A percentile compares a stretch with the other conserved stretches of the same genome.
Conservation (phyloP, 352 stramenopile genomes). For the Albugo laibachii region DNA sequence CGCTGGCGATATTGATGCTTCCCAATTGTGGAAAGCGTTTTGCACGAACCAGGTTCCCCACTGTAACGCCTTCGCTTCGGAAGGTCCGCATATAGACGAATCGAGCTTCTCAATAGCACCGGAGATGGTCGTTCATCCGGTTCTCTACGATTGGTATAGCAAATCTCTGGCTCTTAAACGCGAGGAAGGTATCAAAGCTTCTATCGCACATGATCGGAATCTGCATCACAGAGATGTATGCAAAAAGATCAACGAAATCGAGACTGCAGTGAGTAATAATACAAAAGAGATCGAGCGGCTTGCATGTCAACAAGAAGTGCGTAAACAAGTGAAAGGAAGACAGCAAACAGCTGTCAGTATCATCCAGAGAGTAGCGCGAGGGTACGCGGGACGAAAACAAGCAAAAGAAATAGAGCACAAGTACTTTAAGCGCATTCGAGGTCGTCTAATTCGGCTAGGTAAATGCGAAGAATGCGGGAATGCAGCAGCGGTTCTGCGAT, state of each 20-base stretch:
- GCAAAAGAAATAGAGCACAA: slow-evolving; percentile 26
- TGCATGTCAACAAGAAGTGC: slow-evolving; percentile 9
- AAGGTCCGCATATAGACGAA: no score
- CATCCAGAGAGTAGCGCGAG: slow-evolving; percentile 34
- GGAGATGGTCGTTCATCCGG: not conserved
- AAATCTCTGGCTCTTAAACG: slow-evolving; percentile 13
- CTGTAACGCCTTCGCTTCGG: no score
- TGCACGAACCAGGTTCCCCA: no score
- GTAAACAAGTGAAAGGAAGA: slow-evolving; percentile 13
- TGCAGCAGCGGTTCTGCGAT: slow-evolving; percentile 41
- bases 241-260: slow-evolving; percentile 20
- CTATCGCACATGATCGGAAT: not conserved
- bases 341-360: slow-evolving; percentile 17
- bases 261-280: slow-evolving; percentile 31
- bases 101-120: no score
- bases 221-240: slow-evolving; percentile 16
- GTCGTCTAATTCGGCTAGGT: slow-evolving; percentile 37
- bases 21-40: no score
- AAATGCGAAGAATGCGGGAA: slow-evolving; percentile 55
- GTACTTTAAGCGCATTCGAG: slow-evolving; percentile 51
- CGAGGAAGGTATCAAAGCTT: slow-evolving; percentile 6
- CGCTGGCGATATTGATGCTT: no score
- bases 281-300: slow-evolving; percentile 24
- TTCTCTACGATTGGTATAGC: not conserved
- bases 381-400: slow-evolving; percentile 15